Base-by-base conservation (phyloP, 1,139 yeast genomes). In the Taiozyma sp. region DNA sequence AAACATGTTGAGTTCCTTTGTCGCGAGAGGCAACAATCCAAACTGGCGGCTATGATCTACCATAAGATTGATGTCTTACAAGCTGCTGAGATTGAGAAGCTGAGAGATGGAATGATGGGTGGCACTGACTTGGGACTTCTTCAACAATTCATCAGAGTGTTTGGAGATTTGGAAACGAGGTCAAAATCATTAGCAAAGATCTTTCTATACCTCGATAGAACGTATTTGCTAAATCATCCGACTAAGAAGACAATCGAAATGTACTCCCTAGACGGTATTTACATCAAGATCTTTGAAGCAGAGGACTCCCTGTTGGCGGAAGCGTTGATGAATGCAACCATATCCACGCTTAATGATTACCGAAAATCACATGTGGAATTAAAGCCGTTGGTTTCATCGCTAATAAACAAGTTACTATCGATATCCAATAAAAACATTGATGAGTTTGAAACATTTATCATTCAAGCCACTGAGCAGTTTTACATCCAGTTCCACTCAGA, bases 1-100 rank as follows among this genome's bases (percentile, higher is more conserved):
- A 62, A 66, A 40, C 65, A 64, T 22, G 75, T 70, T 14, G 75
- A 71, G 60, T 65, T 66, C 48, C 57, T 72, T 1, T 70, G 72
- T 45, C 60, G 72, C 12, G 68, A 65, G 45, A 67, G 58, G 44
- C 60, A 58, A 43, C 67, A 65, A 9, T 53, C 62, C 2, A 49
- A 46, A n/a, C 51, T 70, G 10, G 56, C 71, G 50, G 47, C 51
- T 12, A 48, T 49, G 24, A 53, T 65, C 9, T 61, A 51, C 47
- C 43, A 45, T 13, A 56, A 57, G 22, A 45, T 59, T 8, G 48
- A 54, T 13, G 14, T 22, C 4, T 3, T 28, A 34, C 10, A 41
- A 4, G 16, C 44, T 24, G 7, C 44, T 51, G 4, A 19, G 41
- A 22, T 38, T 38, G 41, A 38, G 14, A 19, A 38, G 13, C 41